Evolutionary conservation across 2,329 filamentous ascomycete genomes (phyloP).

Genomic region (Fusarium tjaetaba): DNA sequence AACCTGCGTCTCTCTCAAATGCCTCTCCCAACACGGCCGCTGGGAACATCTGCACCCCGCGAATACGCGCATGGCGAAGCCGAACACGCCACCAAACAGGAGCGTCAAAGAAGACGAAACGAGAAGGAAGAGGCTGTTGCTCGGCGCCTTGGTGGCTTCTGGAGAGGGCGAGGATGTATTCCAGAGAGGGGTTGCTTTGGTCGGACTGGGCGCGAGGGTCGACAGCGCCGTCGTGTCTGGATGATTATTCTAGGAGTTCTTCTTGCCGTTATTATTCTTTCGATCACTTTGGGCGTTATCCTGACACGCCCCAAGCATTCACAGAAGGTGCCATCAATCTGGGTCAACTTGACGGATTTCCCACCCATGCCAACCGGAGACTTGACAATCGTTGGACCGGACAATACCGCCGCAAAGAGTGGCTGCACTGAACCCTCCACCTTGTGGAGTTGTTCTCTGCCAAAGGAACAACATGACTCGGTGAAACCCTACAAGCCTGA

Average conservation of each 20-base stretch:
- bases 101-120: slow-evolving; percentile 62
- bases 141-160: slow-evolving; percentile 67
- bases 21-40: slow-evolving; percentile 55
- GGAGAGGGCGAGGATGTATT: slow-evolving; percentile 73
- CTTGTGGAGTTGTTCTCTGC: slow-evolving; percentile 87
- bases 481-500: slow-evolving; percentile 71
- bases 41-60: slow-evolving; percentile 58
- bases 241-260: slow-evolving; percentile 61
- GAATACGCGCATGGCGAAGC: slow-evolving; percentile 55
- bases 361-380: slow-evolving; percentile 88
- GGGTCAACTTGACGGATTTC: slow-evolving; percentile 87
- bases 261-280: slow-evolving; percentile 65
- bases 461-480: slow-evolving; percentile 77
- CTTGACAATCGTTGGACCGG: slow-evolving; percentile 78
- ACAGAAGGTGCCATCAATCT: slow-evolving; percentile 59
- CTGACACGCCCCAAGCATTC: slow-evolving; percentile 51
- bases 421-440: slow-evolving; percentile 78
- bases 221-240: slow-evolving; percentile 70
- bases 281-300: slow-evolving; percentile 66
- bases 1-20: slow-evolving; percentile 29
- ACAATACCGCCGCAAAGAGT: slow-evolving; percentile 70
- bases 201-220: slow-evolving; percentile 69
- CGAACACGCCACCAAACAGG: slow-evolving; percentile 57
- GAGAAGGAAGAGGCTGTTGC: slow-evolving; percentile 74
- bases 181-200: slow-evolving; percentile 73